Evolutionary conservation across 768 basidiomycete species (phyloP).

Genomic region (Termitomyces sp.): DNA sequence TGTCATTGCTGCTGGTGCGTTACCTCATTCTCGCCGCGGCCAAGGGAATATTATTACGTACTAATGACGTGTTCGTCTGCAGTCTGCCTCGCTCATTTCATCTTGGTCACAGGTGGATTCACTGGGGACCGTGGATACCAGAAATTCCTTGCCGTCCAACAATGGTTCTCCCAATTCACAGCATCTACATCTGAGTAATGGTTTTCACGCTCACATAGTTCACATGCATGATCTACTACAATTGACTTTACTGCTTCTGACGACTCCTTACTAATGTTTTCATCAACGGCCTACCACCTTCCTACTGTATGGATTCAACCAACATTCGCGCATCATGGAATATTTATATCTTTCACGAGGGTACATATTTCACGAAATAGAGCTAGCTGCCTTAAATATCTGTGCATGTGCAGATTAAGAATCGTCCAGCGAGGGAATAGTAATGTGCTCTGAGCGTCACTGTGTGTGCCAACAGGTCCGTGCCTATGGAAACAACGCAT

Average conservation of each 20-base stretch:
- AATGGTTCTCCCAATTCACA: conserved; percentile 31
- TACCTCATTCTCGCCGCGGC: background rate
- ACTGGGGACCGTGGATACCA: conserved; percentile 45
- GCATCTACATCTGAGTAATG: conserved; percentile 7
- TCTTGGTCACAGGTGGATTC: conserved; percentile 45
- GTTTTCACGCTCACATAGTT: background rate
- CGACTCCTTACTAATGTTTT: background rate
- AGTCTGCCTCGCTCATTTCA: conserved; percentile 50
- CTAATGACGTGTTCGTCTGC: conserved; percentile 11
- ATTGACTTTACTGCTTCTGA: no score
- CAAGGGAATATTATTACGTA: background rate
- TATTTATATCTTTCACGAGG: background rate
- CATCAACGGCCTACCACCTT: background rate
- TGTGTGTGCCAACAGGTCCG: conserved; percentile 4
- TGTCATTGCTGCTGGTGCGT: conserved; percentile 34
- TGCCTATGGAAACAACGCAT: conserved; percentile 4
- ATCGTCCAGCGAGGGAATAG: conserved; percentile 19
- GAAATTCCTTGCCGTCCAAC: conserved; percentile 41
- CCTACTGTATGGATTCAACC: background rate
- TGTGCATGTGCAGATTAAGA: conserved; percentile 5
- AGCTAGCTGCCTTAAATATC: conserved; percentile 8
- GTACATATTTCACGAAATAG: conserved; percentile 8
- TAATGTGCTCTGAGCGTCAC: conserved; percentile 9
- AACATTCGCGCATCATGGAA: background rate
- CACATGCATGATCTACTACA: no score